Percentiles rank a stretch among this genome's conserved stretches.
Conservation (phyloP, 2,329 filamentous ascomycete genomes). For the Pseudogymnoascus sp. region DNA sequence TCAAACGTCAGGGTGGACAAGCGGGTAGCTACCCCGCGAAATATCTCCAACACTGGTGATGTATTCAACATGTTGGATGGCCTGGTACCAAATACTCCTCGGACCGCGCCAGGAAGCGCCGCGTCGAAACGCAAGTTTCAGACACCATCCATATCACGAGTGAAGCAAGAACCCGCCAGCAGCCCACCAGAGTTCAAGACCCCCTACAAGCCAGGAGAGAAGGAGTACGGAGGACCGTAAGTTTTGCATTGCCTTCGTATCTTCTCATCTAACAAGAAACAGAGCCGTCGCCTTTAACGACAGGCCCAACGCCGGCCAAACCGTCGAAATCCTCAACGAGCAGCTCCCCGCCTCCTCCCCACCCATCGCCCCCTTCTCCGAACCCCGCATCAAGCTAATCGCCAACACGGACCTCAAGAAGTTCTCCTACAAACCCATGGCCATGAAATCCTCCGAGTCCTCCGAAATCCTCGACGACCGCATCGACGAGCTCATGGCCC, state of each 20-base stretch:
- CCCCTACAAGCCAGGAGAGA: slow-evolving; percentile 24
- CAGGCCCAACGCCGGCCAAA: slow-evolving; percentile 69
- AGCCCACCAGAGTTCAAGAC: slow-evolving; percentile 39
- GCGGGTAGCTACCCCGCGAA: slow-evolving; percentile 55
- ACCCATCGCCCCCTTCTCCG: slow-evolving; percentile 61
- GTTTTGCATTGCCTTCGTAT: slow-evolving; percentile 2
- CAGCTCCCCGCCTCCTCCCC: slow-evolving; percentile 59
- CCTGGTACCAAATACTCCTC: slow-evolving; percentile 55
- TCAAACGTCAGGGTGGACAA: slow-evolving; percentile 57
- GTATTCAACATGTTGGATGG: slow-evolving; percentile 79
- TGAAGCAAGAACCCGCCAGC: slow-evolving; percentile 35
- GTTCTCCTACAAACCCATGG: slow-evolving; percentile 82
- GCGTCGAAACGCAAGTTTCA: slow-evolving; percentile 29
- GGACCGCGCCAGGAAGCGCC: slow-evolving; percentile 22
- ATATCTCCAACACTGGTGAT: slow-evolving; percentile 48
- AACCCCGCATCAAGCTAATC: slow-evolving; percentile 73
- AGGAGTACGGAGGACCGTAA: slow-evolving; percentile 19
- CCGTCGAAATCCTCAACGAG: slow-evolving; percentile 74
- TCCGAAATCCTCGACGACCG: slow-evolving; percentile 91
- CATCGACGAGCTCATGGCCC: slow-evolving; percentile 78
- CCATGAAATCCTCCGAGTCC: slow-evolving; percentile 87
- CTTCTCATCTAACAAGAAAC: slow-evolving; percentile 2
- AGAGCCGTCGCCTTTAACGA: slow-evolving; percentile 63
- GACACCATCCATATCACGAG: slow-evolving; percentile 39
- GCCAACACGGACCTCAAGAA: slow-evolving; percentile 86